Evolutionary conservation across 2,329 filamentous ascomycete genomes (phyloP).

Genomic region (Aspergillus sp.): DNA sequence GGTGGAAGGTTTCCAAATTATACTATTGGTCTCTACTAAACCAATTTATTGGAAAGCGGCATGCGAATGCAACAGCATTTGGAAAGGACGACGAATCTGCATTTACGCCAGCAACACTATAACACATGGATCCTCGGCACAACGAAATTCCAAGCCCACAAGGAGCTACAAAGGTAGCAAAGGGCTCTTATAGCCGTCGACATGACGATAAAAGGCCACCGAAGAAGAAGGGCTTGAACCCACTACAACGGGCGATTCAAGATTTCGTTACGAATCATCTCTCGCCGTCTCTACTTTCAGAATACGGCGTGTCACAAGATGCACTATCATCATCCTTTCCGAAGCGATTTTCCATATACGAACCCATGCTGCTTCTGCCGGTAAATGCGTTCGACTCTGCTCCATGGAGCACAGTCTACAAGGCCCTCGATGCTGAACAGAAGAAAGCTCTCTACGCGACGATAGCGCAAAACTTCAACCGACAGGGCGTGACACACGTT

Average conservation of each 20-base stretch:
- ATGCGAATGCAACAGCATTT: neutral
- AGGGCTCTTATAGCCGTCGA: neutral
- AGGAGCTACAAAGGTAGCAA: neutral
- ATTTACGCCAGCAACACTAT: neutral
- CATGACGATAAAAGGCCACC: constrained; percentile 7
- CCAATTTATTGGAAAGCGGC: too few species aligned
- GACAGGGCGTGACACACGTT: constrained; percentile 51
- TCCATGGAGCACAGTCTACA: constrained; percentile 29
- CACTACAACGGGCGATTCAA: constrained; percentile 31
- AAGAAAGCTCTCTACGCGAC: constrained; percentile 40
- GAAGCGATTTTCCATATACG: constrained; percentile 56
- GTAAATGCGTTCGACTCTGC: constrained; percentile 43
- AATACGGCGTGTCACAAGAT: constrained; percentile 16
- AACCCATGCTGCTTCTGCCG: constrained; percentile 57
- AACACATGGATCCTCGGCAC: neutral
- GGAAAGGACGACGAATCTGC: neutral
- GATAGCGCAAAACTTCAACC: constrained; percentile 42
- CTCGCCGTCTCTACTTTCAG: constrained; percentile 12
- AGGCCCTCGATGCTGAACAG: constrained; percentile 23
- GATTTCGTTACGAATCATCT: constrained; percentile 28
- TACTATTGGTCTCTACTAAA: too few species aligned
- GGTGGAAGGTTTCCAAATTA: too few species aligned
- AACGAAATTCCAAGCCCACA: neutral
- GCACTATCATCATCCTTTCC: constrained; percentile 27
- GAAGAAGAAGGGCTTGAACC: constrained; percentile 20